Conservation (phyloP, 2,329 filamentous ascomycete genomes). For the Aspergillus pseudoglaucus region DNA sequence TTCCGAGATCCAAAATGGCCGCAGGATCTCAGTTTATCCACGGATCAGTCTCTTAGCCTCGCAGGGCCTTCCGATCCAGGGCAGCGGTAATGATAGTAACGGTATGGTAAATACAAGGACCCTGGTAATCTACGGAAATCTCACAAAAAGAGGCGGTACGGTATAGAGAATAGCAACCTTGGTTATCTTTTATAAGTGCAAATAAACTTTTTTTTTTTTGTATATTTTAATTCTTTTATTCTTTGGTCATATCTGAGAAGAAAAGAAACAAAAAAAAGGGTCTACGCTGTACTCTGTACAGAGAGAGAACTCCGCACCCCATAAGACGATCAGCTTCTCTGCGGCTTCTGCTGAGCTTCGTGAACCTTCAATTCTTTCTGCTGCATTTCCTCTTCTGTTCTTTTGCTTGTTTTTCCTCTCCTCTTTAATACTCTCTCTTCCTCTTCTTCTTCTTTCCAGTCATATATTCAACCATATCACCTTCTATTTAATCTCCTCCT, state of each 20-base stretch:
- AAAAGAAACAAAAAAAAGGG: not conserved
- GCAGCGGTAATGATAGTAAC: too few species aligned
- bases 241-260: not conserved
- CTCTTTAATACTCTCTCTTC: constrained; percentile 1
- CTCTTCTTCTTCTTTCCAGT: not conserved
- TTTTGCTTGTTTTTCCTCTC: not conserved
- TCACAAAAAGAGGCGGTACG: too few species aligned
- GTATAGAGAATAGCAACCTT: too few species aligned
- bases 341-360: not conserved
- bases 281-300: not conserved
- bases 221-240: too few species aligned
- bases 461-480: not conserved
- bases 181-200: too few species aligned
- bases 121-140: too few species aligned
- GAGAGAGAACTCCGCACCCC: not conserved
- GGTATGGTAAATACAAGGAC: too few species aligned
- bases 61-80: too few species aligned
- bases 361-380: not conserved
- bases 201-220: too few species aligned
- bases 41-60: too few species aligned
- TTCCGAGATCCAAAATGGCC: too few species aligned
- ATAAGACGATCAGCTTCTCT: not conserved
- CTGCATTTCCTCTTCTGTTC: constrained; percentile 1
- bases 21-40: too few species aligned
- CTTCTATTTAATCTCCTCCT: constrained; percentile 1